phyloP scores from a whole-genome alignment of 2,329 filamentous ascomycete genomes.

The Penicillium sp. region DNA sequence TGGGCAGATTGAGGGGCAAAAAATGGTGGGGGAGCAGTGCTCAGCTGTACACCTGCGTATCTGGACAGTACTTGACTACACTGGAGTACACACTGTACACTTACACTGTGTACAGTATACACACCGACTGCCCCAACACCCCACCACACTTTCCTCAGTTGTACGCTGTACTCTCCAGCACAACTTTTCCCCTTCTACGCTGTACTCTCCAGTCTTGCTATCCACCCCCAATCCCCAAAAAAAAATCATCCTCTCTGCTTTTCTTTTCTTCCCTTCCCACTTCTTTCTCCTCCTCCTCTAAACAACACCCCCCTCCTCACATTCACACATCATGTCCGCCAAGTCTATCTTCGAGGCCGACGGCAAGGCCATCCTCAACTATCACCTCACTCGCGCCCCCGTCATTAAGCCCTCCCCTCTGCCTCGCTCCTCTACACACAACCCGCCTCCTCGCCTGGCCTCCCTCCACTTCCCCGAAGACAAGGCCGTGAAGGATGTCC shows the following conservation, averaged over 20 bases:
- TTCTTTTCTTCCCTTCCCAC: constrained; percentile 21
- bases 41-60: constrained; percentile 1
- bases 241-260: background rate
- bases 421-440: constrained; percentile 81
- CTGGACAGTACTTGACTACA: constrained; percentile 4
- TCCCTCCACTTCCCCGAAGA: constrained; percentile 93
- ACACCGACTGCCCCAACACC: constrained; percentile 9
- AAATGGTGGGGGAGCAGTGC: background rate
- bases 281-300: constrained; percentile 20
- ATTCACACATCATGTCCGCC: constrained; percentile 72
- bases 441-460: constrained; percentile 86
- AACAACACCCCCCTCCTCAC: constrained; percentile 8
- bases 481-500: constrained; percentile 77
- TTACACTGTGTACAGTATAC: constrained; percentile 1
- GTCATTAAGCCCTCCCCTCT: constrained; percentile 98
- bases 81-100: constrained; percentile 1
- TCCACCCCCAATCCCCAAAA: constrained; percentile 22
- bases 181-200: constrained; percentile 28
- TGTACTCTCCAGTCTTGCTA: constrained; percentile 26
- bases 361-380: constrained; percentile 99
- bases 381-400: constrained; percentile 96
- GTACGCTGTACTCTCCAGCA: constrained; percentile 35
- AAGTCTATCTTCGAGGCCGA: constrained; percentile 99
- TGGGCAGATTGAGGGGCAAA: background rate
- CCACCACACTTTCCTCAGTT: constrained; percentile 26